Base-by-base conservation (phyloP, 805 yeast species). In the Dipodascus geniculatus region DNA sequence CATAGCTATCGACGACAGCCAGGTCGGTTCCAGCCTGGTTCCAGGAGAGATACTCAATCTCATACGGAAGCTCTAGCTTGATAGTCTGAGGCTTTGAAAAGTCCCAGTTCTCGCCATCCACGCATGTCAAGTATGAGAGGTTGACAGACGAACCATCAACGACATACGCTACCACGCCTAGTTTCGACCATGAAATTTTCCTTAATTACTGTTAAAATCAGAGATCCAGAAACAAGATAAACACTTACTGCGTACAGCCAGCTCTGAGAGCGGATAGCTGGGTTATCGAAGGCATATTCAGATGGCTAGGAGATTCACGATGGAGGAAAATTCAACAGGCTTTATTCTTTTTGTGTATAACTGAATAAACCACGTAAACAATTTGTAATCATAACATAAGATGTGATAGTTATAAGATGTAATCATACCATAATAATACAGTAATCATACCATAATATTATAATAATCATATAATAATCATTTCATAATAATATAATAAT, bases 61-160 rank as follows among this genome's bases (percentile, higher is more conserved):
- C 60, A 47, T 53, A 53, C 50, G 48, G 57, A 17, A 57, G 49
- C 23, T 63, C 55, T 35, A 57, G 60, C 16, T 58, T 61, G 33
- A 74, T 63, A 24, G 65, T 67, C 23, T 75, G 73, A 1, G 87
- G 79, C 6, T 74, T 70, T 1, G 89, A 86, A 56, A 89, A 71
- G 59, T 82, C 81, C 97, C 97, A 91, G 49, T 75, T 68, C 33
- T 75, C 73, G 1, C 96, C 97, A 64, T 87, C 83, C 14, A 79
- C 67, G 55, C 88, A 81, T 60, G 83, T 90, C 55, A 88, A 63
- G 66, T 83, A 81, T 0, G 95, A 82, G 55, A 87, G 68, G 50
- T 72, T 70, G 22, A 87, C 65, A 60, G 54, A 19, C 65, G 60
- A 49, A 67, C 67, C 42, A 58, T 62, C 42, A n/a, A 73, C 68